Conservation (phyloP, 345 rosid species). For the Gossypium bickii region DNA sequence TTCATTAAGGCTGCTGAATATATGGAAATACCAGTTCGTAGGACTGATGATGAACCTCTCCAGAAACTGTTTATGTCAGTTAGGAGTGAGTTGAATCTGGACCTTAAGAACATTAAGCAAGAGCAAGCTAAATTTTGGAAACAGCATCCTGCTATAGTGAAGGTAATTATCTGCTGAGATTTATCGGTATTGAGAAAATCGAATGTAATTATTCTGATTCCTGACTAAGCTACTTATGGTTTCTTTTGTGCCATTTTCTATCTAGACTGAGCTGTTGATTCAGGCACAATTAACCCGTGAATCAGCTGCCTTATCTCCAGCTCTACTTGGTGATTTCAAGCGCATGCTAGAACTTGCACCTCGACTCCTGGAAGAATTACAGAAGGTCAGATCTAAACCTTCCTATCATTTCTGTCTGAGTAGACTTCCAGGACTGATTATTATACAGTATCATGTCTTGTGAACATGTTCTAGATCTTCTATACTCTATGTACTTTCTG, state of each 20-base stretch:
- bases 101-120: conserved; percentile 94
- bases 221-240: conserved; percentile 1
- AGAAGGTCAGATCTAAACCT: conserved; percentile 56
- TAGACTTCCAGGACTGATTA: not conserved
- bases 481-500: not conserved
- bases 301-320: conserved; percentile 69
- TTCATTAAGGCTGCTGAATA: conserved; percentile 96
- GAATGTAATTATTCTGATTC: no score
- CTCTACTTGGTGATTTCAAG: conserved; percentile 72
- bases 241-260: conserved; percentile 10
- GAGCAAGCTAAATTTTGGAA: conserved; percentile 99
- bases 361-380: conserved; percentile 89
- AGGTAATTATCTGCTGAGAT: conserved; percentile 42
- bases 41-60: conserved; percentile 92
- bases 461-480: not conserved
- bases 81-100: conserved; percentile 93
- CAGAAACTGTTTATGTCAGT: conserved; percentile 94
- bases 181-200: conserved; percentile 5
- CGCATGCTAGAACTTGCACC: conserved; percentile 92
- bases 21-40: conserved; percentile 94
- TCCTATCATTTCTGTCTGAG: not conserved
- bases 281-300: conserved; percentile 93
- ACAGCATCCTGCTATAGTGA: conserved; percentile 94
- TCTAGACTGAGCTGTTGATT: conserved; percentile 92
- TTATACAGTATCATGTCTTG: conserved; percentile 3